Evolutionary conservation across 139 green algal genomes (phyloP).

Genomic region (Helicosporidium sp.): DNA sequence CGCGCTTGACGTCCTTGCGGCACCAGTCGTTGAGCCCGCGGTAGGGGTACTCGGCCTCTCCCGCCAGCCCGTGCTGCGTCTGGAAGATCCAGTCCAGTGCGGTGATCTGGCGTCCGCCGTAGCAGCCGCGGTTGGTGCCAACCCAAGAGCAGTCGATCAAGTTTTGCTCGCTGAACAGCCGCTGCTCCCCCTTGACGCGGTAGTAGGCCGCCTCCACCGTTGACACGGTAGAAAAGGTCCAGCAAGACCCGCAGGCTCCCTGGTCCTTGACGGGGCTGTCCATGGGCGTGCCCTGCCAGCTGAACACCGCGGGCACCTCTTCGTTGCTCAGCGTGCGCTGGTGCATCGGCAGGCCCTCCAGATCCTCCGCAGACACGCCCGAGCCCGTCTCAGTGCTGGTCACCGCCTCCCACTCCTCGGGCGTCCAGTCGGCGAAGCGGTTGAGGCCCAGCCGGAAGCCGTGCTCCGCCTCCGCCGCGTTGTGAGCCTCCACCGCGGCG

Average conservation of each 20-base stretch:
- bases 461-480: constrained; percentile 1
- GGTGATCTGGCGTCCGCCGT: constrained; percentile 14
- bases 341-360: too few species aligned
- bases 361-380: too few species aligned
- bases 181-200: constrained; percentile 20
- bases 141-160: constrained; percentile 38
- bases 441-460: constrained; percentile 18
- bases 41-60: constrained; percentile 30
- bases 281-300: constrained; percentile 21
- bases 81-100: constrained; percentile 23
- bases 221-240: constrained; percentile 24
- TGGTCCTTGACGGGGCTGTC: constrained; percentile 44
- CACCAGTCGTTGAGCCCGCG: constrained; percentile 29
- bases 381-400: too few species aligned
- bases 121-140: constrained; percentile 22
- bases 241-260: constrained; percentile 32
- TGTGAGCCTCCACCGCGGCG: constrained; percentile 12
- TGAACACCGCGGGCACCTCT: constrained; percentile 14
- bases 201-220: constrained; percentile 27
- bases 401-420: constrained; percentile 20
- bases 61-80: constrained; percentile 6
- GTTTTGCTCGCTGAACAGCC: constrained; percentile 32
- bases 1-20: constrained; percentile 1
- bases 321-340: too few species aligned
- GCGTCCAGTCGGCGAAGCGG: constrained; percentile 28